Evolutionary conservation across 495 filamentous ascomycete genomes (phyloP), one percentile per base, ranked within the genome.

Genomic region (Usnea hakonensis): DNA sequence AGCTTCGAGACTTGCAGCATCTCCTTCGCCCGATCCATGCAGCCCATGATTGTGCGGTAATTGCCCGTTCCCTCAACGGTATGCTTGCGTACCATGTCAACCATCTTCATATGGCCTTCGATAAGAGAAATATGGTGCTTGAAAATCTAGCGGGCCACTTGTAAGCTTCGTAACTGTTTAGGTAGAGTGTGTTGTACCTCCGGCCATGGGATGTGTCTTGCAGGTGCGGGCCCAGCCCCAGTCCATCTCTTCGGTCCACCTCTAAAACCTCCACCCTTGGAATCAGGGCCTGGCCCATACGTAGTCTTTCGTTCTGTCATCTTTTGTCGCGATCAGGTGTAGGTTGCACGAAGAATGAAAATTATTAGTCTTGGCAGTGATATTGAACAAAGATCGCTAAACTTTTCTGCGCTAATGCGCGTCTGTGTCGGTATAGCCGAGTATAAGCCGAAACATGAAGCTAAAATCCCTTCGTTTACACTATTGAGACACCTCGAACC

Each of bases 31-130:
- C 67, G 63, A 13, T 72, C 69, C 19, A 73, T 57, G 41, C 67
- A 61, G 13, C 57, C 60, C 33, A 56, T 62, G 13, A 71, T 68
- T 17, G 57, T 61, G 19, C 62, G 54, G 55, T 58, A 66, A 54
- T 74, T 70, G 7, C 57, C 63, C 14, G 69, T 61, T 33, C 64
- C 64, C 26, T 63, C 57, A 8, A 67, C 69, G 10, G 69, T 70
- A 21, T 73, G 67, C 44, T 74, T 68, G 16, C 64, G 60, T 10
- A 74, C 58, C 71, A 74, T 71, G 30, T 71, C 67, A n/a, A 71
- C 59, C 71, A 74, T 74, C 46, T 67, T 68, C 32, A 68, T 13
- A 46, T 74, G 71, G n/a, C 71, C 71, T 62, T 73, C 71, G 38
- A 73, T 36, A 16, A 67, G 19, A 3, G 71, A 73, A 0, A 73